Evolutionary conservation across 2,329 filamentous ascomycete species (phyloP).

Genomic region (Talaromyces sp.): DNA sequence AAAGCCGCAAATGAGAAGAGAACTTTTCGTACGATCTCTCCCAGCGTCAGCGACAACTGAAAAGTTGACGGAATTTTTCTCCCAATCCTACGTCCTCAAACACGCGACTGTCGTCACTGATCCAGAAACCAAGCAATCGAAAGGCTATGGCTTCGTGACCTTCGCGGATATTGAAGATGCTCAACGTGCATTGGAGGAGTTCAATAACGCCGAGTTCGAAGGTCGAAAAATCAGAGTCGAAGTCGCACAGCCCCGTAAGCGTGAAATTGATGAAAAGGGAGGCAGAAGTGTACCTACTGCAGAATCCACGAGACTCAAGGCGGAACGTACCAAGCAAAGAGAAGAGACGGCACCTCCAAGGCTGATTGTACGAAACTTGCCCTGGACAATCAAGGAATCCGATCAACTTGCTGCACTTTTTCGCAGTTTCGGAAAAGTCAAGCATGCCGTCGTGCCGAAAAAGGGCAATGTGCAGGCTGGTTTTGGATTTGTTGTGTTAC

Average conservation of each 20-base stretch:
- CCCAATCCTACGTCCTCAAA: constrained; percentile 89
- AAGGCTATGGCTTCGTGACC: constrained; percentile 94
- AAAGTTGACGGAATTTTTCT: constrained; percentile 82
- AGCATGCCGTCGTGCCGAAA: constrained; percentile 79
- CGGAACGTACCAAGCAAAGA: constrained; percentile 55
- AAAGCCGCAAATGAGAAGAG: constrained; percentile 49
- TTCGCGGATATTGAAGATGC: constrained; percentile 94
- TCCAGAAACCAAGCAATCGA: constrained; percentile 77
- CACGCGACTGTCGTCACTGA: constrained; percentile 92
- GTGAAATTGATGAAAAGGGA: constrained; percentile 57
- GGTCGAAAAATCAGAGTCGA: constrained; percentile 83
- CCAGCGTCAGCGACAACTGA: constrained; percentile 76
- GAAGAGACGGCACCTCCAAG: constrained; percentile 64
- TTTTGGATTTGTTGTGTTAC: constrained; percentile 88
- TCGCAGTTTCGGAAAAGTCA: constrained; percentile 85
- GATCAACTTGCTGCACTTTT: constrained; percentile 80
- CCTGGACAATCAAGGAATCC: constrained; percentile 88
- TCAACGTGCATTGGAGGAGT: constrained; percentile 71
- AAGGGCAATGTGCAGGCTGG: constrained; percentile 70
- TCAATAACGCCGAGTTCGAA: constrained; percentile 73
- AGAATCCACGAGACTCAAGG: constrained; percentile 37
- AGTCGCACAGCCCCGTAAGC: constrained; percentile 78
- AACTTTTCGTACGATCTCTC: constrained; percentile 88
- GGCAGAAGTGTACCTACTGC: constrained; percentile 41
- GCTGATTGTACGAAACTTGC: constrained; percentile 86